Evolutionary conservation across 495 filamentous ascomycete species (phyloP), one percentile per base, ranked within the genome.

Genomic region (Aspergillus coremiiformis): DNA sequence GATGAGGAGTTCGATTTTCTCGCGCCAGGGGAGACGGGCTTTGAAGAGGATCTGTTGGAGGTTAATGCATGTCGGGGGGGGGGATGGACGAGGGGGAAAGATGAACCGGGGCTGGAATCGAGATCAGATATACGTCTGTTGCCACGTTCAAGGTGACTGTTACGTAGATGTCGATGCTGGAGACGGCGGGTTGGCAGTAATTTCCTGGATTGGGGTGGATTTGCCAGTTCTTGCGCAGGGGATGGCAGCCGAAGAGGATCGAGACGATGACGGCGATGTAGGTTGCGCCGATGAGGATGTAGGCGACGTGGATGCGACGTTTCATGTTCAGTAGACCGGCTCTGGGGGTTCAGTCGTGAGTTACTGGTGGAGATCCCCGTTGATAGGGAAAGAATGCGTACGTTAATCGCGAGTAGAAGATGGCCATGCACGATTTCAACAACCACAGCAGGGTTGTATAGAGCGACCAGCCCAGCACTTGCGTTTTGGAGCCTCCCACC

Each of bases 331-430:
- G 45, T 21, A 79, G 47, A 1, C 80, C 80, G 7, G 74, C 65
- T 14, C 66, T 79, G 55, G 19, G n/a, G 2, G 2, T 11, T 22
- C 21, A 30, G 8, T 20, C n/a, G 24, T 65, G n/a, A 60, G 43
- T 26, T 24, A 47, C 33, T 39, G 45, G 6, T 12, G 24, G 4
- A 8, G 24, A 4, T 27, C 4, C 24, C 4, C 24, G 29, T 12
- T 14, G 12, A 43, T 26, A 19, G 4, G 45, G 17, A 11, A 20
- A 1, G 19, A 11, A 20, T 39, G 55, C 71, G 64, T 65, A 80
- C 79, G 79, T 84, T 29, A 85, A 68, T 51, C 81, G 69, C n/a
- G 75, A 70, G 53, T 81, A 85, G 53, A 84, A 84, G 19, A 77
- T 63, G 24, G 74, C 72, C 72, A 84, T 76, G 58, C 78, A 77